These are phyloP conservation scores for Edaphochlamys debaryana DNA, from an alignment of 139 green algal species.

Conservation along the genomic window DNA sequence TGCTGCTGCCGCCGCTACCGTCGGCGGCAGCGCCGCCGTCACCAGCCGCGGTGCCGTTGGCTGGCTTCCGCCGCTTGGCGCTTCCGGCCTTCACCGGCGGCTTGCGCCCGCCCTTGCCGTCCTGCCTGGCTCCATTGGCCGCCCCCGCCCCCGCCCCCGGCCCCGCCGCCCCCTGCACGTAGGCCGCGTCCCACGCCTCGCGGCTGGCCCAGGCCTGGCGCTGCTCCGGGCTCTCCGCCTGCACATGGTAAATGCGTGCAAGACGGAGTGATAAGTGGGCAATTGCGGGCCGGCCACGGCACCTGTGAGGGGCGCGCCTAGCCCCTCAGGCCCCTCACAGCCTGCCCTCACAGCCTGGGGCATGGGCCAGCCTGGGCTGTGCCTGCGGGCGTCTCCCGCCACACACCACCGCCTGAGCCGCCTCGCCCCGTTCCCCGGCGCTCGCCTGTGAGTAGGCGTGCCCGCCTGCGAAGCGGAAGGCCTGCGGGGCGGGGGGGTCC, in stretches of 20 bases:
- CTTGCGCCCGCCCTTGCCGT: neutral
- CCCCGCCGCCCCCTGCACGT: neutral
- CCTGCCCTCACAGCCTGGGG: too few relatives aligned
- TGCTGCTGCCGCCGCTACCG: neutral
- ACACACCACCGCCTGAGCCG: too few relatives aligned
- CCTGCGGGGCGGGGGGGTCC: conserved; percentile 1
- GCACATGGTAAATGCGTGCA: too few relatives aligned
- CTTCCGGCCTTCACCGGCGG: neutral
- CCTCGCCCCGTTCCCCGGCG: too few relatives aligned
- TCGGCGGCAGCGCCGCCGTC: neutral
- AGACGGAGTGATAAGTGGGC: too few relatives aligned
- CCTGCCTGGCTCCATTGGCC: neutral
- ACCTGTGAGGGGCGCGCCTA: too few relatives aligned
- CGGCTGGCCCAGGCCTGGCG: conserved; percentile 21
- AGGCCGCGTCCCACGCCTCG: conserved; percentile 28
- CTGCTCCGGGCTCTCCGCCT: conserved; percentile 2
- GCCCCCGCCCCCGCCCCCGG: neutral
- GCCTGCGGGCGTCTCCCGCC: too few relatives aligned
- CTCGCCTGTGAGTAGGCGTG: conserved; percentile 17
- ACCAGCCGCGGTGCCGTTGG: too few relatives aligned
- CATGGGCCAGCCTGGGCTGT: too few relatives aligned
- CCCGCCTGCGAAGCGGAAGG: conserved; percentile 26
- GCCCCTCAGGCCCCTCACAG: too few relatives aligned
- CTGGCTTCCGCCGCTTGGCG: too few relatives aligned
- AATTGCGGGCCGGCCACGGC: too few relatives aligned